Evolutionary conservation across 768 basidiomycete species (phyloP), one percentile per base, ranked within the genome.

Genomic region (Arthromyces matolae): DNA sequence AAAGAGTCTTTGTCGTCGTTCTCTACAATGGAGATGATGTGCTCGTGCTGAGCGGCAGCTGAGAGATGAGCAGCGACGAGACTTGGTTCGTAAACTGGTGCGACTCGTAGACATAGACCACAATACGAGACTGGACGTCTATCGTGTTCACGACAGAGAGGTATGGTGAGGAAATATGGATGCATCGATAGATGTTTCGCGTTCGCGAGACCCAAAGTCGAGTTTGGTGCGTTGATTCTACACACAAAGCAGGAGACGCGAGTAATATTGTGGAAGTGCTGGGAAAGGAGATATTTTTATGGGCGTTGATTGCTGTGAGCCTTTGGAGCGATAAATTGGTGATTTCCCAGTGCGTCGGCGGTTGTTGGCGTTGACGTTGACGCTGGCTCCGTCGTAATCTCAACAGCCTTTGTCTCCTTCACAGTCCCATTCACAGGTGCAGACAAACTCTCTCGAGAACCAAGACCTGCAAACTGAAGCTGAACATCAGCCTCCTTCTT

Each of bases 1-100:
- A 83, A 89, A 0, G 78, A 75, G 10, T 82, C 79, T 14, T 81
- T 76, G 62, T 89, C 87, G 51, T 87, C 86, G 58, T 88, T 89
- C 57, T 86, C 85, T 4, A 77, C 65, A 50, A 80, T 77, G 24
- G 71, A 76, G 9, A 81, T 71, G 14, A 66, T 48, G 14, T 59
- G 47, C 19, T 60, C 60, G 19, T 67, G 56, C 22, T 60, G 42
- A 13, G 50, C 53, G 25, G 50, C 42, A 52, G 55, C 49, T 14
- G 51, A 50, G n/a, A 54, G 47, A 27, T 46, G 51, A 1, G 50
- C 37, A 3, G 54, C 47, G 8, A 53, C 47, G 25, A 54, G 48
- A 4, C 25, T 42, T 10, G 52, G 49, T 48, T 78, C 76, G 24
- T 67, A 66, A 0, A 69, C 59, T 4, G 81, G 78, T 0, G 77